Evolutionary conservation across 441 rosid species (phyloP), one percentile per base, ranked within the genome.

Genomic region (Breynia disticha): DNA sequence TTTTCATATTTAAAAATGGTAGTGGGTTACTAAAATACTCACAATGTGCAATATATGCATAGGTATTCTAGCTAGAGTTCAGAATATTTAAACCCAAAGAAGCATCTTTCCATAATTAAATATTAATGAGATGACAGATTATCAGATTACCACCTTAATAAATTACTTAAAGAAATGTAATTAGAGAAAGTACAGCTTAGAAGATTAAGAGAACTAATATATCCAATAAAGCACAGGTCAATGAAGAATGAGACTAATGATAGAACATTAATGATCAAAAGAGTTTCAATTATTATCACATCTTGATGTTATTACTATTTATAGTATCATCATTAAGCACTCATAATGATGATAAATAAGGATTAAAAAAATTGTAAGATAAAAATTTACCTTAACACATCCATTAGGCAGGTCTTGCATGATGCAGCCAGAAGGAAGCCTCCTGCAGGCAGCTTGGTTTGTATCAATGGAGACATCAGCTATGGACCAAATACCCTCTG

Each of bases 381-480:
- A n/a, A n/a, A n/a, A n/a, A n/a, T n/a, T n/a, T n/a, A 84, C 97
- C 95, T 81, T 83, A 38, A 77, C 83, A 76, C 69, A 90, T 10
- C 89, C 89, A 75, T 84, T 81, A 16, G 87, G 79, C 78, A 87
- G 73, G 64, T 87, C 96, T 67, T 81, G 91, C 18, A 90, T 64
- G 5, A 90, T 74, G 55, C 96, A 90, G 56, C 96, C 97, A 0
- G 97, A 90, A 18, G 97, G 97, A 50, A 84, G 83, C 70, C 90
- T 81, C 77, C 81, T 67, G 60, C 90, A 84, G 58, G 63, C 72
- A 0, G 65, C 28, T 19, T 66, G 69, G 60, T 68, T 59, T 17
- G 58, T 59, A 56, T 82, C 87, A 19, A 83, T 45, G 0, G 97
- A 87, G 50, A 87, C 84, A 67, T 90, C 97, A 1, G 78, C 97